These are phyloP conservation scores for slime mould (Dictyostelium discoideum) DNA, from an alignment of 78 protist species.

Conservation along the genomic window dicty_2.7 NC_007091.3:4777501-4778000, in stretches of 20 bases:
- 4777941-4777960: neutral
- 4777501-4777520: neutral
- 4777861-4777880: slow-evolving; percentile 13
- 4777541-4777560: neutral
- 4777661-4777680: slow-evolving; percentile 1
- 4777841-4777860: neutral
- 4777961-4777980: neutral
- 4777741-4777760: neutral
- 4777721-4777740: neutral
- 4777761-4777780: slow-evolving; percentile 13
- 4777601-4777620: slow-evolving; percentile 47
- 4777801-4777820: neutral
- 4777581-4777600: neutral
- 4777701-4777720: neutral
- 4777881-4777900: neutral
- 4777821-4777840: neutral
- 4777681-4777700: neutral
- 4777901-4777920: neutral
- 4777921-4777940: neutral
- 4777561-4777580: neutral
- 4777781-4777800: neutral
- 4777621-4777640: slow-evolving; percentile 22
- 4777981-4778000: neutral
- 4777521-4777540: slow-evolving; percentile 22
- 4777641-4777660: neutral